Conservation (phyloP, 768 basidiomycete species). For the Russula vinacea region DNA sequence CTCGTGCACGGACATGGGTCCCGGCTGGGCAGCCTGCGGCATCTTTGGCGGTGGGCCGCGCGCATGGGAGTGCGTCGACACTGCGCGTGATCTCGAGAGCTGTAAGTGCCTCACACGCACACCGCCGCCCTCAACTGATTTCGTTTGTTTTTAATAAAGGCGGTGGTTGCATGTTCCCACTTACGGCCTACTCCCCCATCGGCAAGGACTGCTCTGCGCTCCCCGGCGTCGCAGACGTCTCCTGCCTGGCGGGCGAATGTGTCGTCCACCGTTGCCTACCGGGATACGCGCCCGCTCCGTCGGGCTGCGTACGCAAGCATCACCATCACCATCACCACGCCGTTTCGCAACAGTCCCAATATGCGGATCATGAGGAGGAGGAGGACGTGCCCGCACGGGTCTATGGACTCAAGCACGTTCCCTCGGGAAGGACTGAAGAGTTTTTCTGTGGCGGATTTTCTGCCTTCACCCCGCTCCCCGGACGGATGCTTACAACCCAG, state of each 20-base stretch:
- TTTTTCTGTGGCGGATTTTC: too few species aligned
- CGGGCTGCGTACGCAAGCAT: too few species aligned
- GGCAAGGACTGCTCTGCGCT: slow-evolving; percentile 52
- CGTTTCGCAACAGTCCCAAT: too few species aligned
- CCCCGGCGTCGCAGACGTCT: slow-evolving; percentile 48
- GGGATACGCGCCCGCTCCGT: slow-evolving; percentile 36
- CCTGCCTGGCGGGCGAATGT: slow-evolving; percentile 46
- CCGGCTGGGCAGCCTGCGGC: slow-evolving; percentile 44
- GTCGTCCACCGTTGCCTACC: slow-evolving; percentile 45
- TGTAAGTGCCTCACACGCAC: too few species aligned
- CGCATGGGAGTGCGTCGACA: slow-evolving; percentile 52
- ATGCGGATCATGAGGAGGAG: too few species aligned
- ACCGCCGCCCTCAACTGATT: too few species aligned
- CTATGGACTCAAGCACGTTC: slow-evolving; percentile 33
- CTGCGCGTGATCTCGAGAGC: slow-evolving; percentile 48
- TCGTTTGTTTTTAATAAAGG: slow-evolving; percentile 38
- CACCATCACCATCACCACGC: too few species aligned
- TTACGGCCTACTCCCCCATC: slow-evolving; percentile 32
- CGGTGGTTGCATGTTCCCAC: slow-evolving; percentile 46
- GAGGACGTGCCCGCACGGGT: slow-evolving; percentile 21
- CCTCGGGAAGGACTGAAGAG: slow-evolving; percentile 8
- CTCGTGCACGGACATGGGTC: slow-evolving; percentile 18
- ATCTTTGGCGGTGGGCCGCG: slow-evolving; percentile 40
- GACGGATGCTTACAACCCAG: not conserved
- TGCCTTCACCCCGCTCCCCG: too few species aligned